Evolutionary conservation across 23 red algal species (phyloP).

Genomic region (Gracilariopsis chorda): DNA sequence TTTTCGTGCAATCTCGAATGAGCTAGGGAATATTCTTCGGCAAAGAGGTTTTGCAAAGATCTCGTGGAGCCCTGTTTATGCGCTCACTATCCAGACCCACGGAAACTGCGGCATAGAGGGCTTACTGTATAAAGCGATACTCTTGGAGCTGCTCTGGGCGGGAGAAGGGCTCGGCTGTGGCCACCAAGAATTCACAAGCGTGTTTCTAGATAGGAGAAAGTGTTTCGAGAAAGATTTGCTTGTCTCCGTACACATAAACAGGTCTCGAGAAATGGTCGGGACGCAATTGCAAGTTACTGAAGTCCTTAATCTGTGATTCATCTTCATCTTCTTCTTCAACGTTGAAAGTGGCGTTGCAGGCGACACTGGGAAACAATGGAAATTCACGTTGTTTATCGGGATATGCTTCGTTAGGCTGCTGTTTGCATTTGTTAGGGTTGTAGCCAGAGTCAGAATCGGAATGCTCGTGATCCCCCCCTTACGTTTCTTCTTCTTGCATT

Average conservation of each 20-base stretch:
- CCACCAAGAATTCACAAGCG: constrained; percentile 90
- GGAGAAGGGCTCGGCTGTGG: constrained; percentile 75
- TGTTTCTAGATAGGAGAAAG: constrained; percentile 91
- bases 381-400: neutral
- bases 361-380: constrained; percentile 15
- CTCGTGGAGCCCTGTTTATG: constrained; percentile 61
- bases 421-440: neutral
- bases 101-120: constrained; percentile 87
- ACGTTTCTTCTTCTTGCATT: neutral
- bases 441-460: neutral
- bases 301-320: constrained; percentile 26
- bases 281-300: constrained; percentile 52
- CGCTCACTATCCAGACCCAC: constrained; percentile 83
- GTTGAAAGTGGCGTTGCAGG: neutral
- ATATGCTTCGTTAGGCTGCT: neutral
- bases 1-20: constrained; percentile 75
- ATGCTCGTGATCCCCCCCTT: neutral
- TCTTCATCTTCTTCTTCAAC: constrained; percentile 33
- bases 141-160: constrained; percentile 88
- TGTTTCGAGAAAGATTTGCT: constrained; percentile 87
- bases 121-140: constrained; percentile 80
- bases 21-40: constrained; percentile 48
- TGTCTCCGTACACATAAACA: constrained; percentile 78
- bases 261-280: constrained; percentile 76
- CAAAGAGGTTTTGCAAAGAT: constrained; percentile 82